Evolutionary conservation across 208 protist species (phyloP).

Genomic region (Trypanosoma theileri): DNA sequence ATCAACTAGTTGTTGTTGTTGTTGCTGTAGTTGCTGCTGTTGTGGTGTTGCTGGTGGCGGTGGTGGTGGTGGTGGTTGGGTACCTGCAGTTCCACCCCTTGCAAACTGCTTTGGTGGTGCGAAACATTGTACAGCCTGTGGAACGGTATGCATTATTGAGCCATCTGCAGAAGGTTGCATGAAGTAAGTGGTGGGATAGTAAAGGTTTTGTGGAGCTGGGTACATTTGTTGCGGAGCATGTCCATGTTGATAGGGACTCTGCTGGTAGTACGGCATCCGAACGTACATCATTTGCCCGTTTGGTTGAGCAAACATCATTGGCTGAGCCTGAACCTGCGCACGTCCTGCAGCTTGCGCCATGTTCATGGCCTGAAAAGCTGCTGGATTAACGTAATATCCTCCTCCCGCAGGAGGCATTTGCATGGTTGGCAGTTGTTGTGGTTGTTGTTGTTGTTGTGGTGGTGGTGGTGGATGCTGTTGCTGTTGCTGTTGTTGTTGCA

Average conservation of each 20-base stretch:
- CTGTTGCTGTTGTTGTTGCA: not conserved
- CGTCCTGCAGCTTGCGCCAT: constrained; percentile 9
- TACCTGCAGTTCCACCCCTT: not conserved
- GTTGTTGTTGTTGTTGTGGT: not conserved
- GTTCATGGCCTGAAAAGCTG: constrained; percentile 12
- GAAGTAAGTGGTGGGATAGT: constrained; percentile 21
- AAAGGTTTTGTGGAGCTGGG: constrained; percentile 3
- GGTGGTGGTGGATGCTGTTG: not conserved
- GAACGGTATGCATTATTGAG: constrained; percentile 8
- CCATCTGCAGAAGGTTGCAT: constrained; percentile 22
- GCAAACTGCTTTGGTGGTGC: not conserved
- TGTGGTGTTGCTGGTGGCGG: not conserved
- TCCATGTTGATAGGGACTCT: constrained; percentile 22
- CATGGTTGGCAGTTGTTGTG: constrained; percentile 17
- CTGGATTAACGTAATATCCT: constrained; percentile 24
- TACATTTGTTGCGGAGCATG: constrained; percentile 12
- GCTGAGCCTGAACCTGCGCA: constrained; percentile 18
- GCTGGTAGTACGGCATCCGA: constrained; percentile 30
- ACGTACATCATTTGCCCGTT: constrained; percentile 28
- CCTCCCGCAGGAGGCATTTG: constrained; percentile 18
- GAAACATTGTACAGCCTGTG: constrained; percentile 9
- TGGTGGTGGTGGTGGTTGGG: not conserved
- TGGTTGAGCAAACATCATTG: constrained; percentile 24
- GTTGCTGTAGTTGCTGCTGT: constrained; percentile 15
- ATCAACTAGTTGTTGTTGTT: constrained; percentile 22